Base-by-base conservation (phyloP, 1,139 yeast species). In the Kazachstania sp. region DNA sequence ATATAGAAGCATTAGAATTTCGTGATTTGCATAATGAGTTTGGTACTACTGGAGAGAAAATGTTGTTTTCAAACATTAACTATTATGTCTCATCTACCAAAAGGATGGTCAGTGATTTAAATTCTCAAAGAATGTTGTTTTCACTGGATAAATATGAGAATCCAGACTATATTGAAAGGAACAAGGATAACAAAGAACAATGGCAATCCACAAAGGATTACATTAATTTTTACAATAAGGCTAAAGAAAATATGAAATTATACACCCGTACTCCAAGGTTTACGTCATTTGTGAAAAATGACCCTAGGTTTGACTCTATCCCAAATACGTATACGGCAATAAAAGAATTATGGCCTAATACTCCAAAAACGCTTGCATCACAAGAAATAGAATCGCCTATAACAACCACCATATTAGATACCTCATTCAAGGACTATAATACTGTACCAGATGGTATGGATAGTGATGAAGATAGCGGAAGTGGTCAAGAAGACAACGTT, bases 41-140 rank as follows among this genome's bases (percentile, higher is more conserved):
- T 45, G 47, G 63, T 3, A 81, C 77, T 50, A 60, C 55, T 35
- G 48, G 54, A 8, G 47, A 51, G 2, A 46, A 44, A 11, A 43
- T 51, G 2, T 49, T 55, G 2, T 32, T 37, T 4, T 11, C 40
- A 2, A 19, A 36, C 7, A 37, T 41, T 12, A 48, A 45, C 6
- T 53, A 53, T 11, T 75, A 73, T 51, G 67, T 83, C 13, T 71
- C 77, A 1, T 82, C 88, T 4, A 74, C 88, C 38, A 72, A 73
- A 47, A 77, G 75, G 40, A 70, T 87, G 15, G 74, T 85, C 67
- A 71, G 72, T 30, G 94, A 86, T 57, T 77, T 86, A 31, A 67
- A 66, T 35, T 72, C 63, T 49, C 81, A 87, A 52, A 70, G 92
- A 45, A 66, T 64, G 16, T 41, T 63, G 1, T 65, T 73, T 47